Evolutionary conservation across 2,329 filamentous ascomycete species (phyloP), one percentile per base, ranked within the genome.

Genomic region (Lasiodiplodia gonubiensis): DNA sequence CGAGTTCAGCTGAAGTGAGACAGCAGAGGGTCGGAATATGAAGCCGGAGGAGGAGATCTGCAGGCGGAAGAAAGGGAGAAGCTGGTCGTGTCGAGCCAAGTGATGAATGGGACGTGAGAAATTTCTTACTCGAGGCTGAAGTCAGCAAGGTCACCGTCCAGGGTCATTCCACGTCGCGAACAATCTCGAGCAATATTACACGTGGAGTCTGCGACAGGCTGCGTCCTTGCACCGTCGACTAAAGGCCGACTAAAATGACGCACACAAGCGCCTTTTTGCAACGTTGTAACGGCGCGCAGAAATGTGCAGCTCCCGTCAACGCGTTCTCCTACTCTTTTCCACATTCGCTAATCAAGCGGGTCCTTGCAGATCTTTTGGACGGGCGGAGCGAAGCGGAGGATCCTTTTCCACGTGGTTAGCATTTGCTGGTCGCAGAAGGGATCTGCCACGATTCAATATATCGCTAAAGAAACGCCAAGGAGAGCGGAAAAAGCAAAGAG

Each of bases 401-500:
- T 42, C 37, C 37, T 8, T n/a, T n/a, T 37, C 25, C 57, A 48
- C 57, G 57, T 60, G 57, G 57, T 23, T 21, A 33, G 16, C 57
- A 60, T 60, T 33, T 60, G 21, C 57, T 42, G 46, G 46, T 49
- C 39, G 25, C 23, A 60, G 57, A 33, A 60, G 39, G 25, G 57
- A 60, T 60, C 57, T 46, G 39, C 57, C 57, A 60, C 3, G 30
- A 33, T 33, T 59, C 55, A 39, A 46, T 59, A 59, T 59, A 46
- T 46, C 25, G 54, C 35, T 57, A 37, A 57, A 7, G 1, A 33
- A 8, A 11, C 7, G 53, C 53, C 53, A 57, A 18, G 53, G 10
- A 6, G 33, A 23, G 5, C 51, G 25, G 12, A 16, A 25, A 35
- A 39, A 42, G 30, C 2, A 52, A 46, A 33, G 30, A 33, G 30